Conservation (phyloP, 2,329 filamentous ascomycete species). For the Diaporthe amygdali region DNA sequence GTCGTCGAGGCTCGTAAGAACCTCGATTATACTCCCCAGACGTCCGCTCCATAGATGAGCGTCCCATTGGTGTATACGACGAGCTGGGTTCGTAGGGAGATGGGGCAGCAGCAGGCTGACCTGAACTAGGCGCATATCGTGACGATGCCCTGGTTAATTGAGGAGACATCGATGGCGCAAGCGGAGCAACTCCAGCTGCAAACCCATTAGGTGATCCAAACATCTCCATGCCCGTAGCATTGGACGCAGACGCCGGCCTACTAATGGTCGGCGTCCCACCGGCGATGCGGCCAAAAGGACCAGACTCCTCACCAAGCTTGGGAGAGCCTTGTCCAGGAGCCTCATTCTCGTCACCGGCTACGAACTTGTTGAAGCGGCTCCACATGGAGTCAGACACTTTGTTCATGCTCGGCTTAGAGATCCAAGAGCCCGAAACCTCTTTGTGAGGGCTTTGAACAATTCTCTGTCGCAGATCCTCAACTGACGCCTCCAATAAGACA, state of each 20-base stretch:
- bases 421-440: conserved; percentile 84
- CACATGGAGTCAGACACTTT: conserved; percentile 91
- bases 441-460: conserved; percentile 80
- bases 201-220: conserved; percentile 62
- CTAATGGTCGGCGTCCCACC: conserved; percentile 79
- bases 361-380: conserved; percentile 95
- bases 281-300: conserved; percentile 83
- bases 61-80: conserved; percentile 37
- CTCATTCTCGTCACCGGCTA: conserved; percentile 86
- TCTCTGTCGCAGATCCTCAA: conserved; percentile 84
- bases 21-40: conserved; percentile 47
- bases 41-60: conserved; percentile 50
- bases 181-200: conserved; percentile 38
- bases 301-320: conserved; percentile 65
- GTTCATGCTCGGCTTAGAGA: conserved; percentile 93
- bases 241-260: conserved; percentile 71
- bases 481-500: conserved; percentile 69
- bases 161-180: conserved; percentile 37
- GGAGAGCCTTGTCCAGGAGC: conserved; percentile 61
- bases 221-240: conserved; percentile 71
- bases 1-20: conserved; percentile 48
- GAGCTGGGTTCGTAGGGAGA: conserved; percentile 34
- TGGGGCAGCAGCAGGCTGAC: conserved; percentile 33
- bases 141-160: conserved; percentile 51
- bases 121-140: conserved; percentile 52